A percentile compares a stretch with the other conserved stretches of the same genome.
Conservation (phyloP, 169 alveolate genomes). For the Plasmodium cynomolgi region DNA sequence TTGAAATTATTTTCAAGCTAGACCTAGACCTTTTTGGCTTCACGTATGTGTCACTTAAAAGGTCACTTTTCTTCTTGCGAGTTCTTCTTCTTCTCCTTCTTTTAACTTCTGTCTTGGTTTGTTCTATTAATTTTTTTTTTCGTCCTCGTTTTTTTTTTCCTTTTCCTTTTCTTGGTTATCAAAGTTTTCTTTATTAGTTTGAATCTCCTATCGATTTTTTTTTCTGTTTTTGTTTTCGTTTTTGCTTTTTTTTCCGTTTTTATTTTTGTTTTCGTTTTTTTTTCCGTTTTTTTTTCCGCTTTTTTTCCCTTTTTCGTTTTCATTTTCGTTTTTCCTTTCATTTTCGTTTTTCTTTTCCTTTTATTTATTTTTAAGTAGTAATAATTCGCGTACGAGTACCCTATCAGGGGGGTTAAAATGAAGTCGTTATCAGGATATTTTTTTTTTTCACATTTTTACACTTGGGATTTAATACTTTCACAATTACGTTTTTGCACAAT, state of each 20-base stretch:
- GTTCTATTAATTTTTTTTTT: not conserved
- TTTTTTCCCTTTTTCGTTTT: not conserved
- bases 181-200: not conserved
- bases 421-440: constrained; percentile 41
- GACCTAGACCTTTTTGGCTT: not conserved
- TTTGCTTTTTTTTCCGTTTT: not conserved
- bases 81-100: not conserved
- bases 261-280: not conserved
- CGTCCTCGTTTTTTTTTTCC: not conserved
- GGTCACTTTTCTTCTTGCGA: not conserved
- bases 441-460: constrained; percentile 30
- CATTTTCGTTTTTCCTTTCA: not conserved
- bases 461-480: constrained; percentile 36
- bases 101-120: not conserved
- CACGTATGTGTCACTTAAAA: not conserved
- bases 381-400: constrained; percentile 39
- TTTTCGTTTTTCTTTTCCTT: not conserved
- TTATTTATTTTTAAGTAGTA: constrained; percentile 29
- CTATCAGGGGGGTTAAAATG: constrained; percentile 52
- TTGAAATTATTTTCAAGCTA: not conserved
- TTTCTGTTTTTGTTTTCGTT: not conserved
- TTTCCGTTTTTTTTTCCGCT: not conserved
- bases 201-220: not conserved
- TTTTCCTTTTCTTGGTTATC: not conserved
- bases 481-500: constrained; percentile 51